phyloP scores from a whole-genome alignment of 257 asterid species.

The Parsonsia alboflavescens region DNA sequence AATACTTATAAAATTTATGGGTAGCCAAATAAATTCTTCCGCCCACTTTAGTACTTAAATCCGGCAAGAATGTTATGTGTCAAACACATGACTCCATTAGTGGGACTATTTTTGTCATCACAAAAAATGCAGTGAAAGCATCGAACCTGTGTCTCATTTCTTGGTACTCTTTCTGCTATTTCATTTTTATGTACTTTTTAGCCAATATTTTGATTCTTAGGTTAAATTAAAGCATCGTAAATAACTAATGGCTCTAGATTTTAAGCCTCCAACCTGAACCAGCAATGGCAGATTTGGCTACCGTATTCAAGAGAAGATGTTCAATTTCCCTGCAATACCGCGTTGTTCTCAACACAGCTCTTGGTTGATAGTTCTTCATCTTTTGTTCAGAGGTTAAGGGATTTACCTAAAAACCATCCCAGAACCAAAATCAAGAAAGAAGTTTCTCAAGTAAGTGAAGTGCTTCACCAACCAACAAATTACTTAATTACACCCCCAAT shows the following conservation, averaged over 20 bases:
- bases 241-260: too few relatives aligned
- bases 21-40: too few relatives aligned
- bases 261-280: too few relatives aligned
- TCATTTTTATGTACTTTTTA: background rate
- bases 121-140: too few relatives aligned
- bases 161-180: background rate
- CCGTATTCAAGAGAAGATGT: constrained; percentile 37
- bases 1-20: too few relatives aligned
- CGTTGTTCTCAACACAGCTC: constrained; percentile 30
- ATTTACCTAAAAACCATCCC: constrained; percentile 73
- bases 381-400: constrained; percentile 64
- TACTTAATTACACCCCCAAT: too few relatives aligned
- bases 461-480: background rate
- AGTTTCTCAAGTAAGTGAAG: constrained; percentile 72
- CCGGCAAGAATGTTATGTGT: too few relatives aligned
- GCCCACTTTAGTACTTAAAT: too few relatives aligned
- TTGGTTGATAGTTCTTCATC: constrained; percentile 40
- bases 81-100: too few relatives aligned
- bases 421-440: constrained; percentile 74
- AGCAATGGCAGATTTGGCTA: constrained; percentile 52
- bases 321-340: constrained; percentile 9
- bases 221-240: too few relatives aligned
- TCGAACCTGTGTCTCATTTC: background rate
- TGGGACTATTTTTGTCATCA: too few relatives aligned
- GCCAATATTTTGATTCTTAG: background rate